Percentiles rank a stretch among this genome's conserved stretches.
These are phyloP conservation scores for Cladosporium austrohemisphaericum DNA, from an alignment of 2,329 filamentous ascomycete species.

Conservation along the genomic window DNA sequence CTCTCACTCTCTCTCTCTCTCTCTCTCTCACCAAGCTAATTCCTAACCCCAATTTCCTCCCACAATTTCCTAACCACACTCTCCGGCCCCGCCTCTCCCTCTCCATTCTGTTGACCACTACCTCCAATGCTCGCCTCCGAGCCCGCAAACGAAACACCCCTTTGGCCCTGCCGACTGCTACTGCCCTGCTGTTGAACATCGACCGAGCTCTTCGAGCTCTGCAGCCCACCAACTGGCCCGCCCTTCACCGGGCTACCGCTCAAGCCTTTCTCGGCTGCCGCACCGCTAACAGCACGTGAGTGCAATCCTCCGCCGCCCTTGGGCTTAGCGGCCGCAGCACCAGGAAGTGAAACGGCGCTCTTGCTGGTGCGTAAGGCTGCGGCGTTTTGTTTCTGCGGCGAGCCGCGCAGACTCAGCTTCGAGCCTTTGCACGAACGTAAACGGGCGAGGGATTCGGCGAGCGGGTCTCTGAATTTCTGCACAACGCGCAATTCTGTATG, in stretches of 20 bases:
- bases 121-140: neutral
- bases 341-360: constrained; percentile 23
- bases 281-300: constrained; percentile 15
- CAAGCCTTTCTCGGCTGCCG: constrained; percentile 8
- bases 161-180: neutral
- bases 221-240: constrained; percentile 4
- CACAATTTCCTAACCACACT: constrained; percentile 25
- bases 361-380: constrained; percentile 21
- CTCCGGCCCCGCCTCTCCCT: constrained; percentile 21
- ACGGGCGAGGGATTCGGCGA: constrained; percentile 29
- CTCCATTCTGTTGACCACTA: constrained; percentile 11
- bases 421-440: constrained; percentile 22
- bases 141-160: constrained; percentile 9
- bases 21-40: neutral
- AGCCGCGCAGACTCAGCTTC: constrained; percentile 13
- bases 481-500: constrained; percentile 33
- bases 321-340: neutral
- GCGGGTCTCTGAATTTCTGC: constrained; percentile 32
- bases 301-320: constrained; percentile 15
- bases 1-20: neutral
- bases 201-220: constrained; percentile 14
- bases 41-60: constrained; percentile 18
- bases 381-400: constrained; percentile 13
- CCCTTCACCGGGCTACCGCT: constrained; percentile 16
- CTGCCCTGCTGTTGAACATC: constrained; percentile 12